Conservation (phyloP, 495 filamentous ascomycete species). For the Penicillium cataractarum region DNA sequence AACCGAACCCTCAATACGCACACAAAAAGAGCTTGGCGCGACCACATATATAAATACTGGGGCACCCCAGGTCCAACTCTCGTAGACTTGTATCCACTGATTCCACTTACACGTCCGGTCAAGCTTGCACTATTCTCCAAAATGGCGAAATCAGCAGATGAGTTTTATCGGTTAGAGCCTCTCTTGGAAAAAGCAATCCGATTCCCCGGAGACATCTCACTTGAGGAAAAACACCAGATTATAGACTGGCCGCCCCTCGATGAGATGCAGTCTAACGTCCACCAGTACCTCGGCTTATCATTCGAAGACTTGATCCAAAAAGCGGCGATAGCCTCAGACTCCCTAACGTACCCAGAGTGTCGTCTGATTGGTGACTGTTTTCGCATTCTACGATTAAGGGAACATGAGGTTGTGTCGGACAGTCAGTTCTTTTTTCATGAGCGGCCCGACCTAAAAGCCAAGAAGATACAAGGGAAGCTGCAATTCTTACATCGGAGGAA, state of each 20-base stretch:
- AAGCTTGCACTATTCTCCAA: neutral
- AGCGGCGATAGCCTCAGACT: neutral
- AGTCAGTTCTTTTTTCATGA: neutral
- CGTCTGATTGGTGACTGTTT: neutral
- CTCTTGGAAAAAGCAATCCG: neutral
- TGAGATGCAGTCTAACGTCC: neutral
- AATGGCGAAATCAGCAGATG: neutral
- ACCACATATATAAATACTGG: neutral
- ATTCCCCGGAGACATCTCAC: neutral
- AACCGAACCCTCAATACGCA: no score
- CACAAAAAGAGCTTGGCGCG: no score
- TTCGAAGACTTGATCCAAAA: neutral
- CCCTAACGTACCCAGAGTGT: neutral
- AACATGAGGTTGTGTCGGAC: neutral
- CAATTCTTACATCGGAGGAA: neutral
- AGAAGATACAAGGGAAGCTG: neutral
- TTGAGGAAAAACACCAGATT: neutral
- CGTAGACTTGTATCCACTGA: no score
- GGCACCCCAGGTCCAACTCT: neutral
- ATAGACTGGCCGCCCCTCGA: conserved; percentile 1
- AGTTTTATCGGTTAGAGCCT: neutral
- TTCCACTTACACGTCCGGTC: neutral
- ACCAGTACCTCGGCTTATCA: neutral
- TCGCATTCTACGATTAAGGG: neutral
- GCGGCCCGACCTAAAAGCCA: neutral